Percentiles rank a stretch among this genome's conserved stretches.
Evolutionary conservation across 192 early-diverging fungal genomes (phyloP).

Genomic region (Backusella psychrophila): DNA sequence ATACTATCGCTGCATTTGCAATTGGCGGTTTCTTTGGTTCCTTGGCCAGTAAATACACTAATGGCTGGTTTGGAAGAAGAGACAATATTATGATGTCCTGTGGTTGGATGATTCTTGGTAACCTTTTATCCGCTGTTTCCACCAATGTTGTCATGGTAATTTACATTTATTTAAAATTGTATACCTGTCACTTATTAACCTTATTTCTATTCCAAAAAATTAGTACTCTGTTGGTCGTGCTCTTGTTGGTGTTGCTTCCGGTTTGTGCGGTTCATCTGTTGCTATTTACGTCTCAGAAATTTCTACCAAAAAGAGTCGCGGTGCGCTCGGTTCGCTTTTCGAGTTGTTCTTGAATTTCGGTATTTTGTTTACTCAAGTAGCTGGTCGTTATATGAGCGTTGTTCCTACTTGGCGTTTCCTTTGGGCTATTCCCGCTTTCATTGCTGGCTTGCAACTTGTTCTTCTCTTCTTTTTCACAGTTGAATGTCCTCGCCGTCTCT

Average conservation of each 20-base stretch:
- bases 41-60: conserved; percentile 50
- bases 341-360: conserved; percentile 81
- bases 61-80: conserved; percentile 48
- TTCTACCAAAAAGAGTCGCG: conserved; percentile 68
- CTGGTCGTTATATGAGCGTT: conserved; percentile 59
- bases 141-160: conserved; percentile 61
- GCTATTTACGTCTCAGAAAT: conserved; percentile 78
- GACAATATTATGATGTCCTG: conserved; percentile 62
- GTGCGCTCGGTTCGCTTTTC: conserved; percentile 68
- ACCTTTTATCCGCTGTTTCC: conserved; percentile 60
- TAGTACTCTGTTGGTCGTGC: conserved; percentile 66
- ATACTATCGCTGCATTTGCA: conserved; percentile 44
- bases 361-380: conserved; percentile 70
- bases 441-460: conserved; percentile 57
- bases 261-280: conserved; percentile 62
- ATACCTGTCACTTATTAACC: neutral
- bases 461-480: conserved; percentile 65
- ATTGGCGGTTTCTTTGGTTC: conserved; percentile 57
- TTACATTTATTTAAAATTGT: neutral
- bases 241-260: conserved; percentile 73
- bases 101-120: conserved; percentile 63
- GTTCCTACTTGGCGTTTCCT: conserved; percentile 72
- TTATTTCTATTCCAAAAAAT: neutral
- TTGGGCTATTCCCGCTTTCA: conserved; percentile 60
- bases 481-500: conserved; percentile 74